Conservation (phyloP, 176 grass and related monocot species). For the Cenchrus americanus region DNA sequence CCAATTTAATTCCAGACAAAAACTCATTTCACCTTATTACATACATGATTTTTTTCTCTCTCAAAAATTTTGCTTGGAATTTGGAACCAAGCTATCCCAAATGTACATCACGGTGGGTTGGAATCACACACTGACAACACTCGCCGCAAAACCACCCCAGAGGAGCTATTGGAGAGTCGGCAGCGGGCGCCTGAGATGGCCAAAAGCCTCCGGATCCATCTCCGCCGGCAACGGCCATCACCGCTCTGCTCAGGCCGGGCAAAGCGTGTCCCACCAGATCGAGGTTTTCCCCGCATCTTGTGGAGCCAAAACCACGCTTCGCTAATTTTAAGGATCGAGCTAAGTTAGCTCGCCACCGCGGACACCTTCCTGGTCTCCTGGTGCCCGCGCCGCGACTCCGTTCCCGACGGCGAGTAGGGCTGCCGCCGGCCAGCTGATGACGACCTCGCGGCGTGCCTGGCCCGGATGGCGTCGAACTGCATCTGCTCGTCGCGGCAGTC, state of each 20-base stretch:
- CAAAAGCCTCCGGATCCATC: neutral
- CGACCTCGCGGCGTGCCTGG: constrained; percentile 30
- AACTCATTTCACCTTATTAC: neutral
- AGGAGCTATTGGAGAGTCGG: neutral
- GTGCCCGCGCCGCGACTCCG: constrained; percentile 6
- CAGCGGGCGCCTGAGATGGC: neutral
- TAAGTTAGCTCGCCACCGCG: constrained; percentile 7
- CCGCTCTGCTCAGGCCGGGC: neutral
- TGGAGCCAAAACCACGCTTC: neutral
- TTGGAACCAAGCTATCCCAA: neutral
- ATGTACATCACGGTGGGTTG: neutral
- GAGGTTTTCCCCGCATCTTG: neutral
- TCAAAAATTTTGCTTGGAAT: neutral
- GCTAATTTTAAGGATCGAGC: too few species aligned
- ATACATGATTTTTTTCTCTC: too few species aligned
- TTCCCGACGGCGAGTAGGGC: neutral
- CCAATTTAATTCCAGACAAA: neutral
- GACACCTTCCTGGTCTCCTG: constrained; percentile 36
- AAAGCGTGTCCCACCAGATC: neutral
- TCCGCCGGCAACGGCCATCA: neutral
- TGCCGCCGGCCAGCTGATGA: neutral
- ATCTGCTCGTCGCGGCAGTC: constrained; percentile 76
- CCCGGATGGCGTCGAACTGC: constrained; percentile 51
- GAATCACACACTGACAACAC: neutral
- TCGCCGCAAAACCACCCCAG: too few species aligned